Evolutionary conservation across 2,329 filamentous ascomycete species (phyloP), one percentile per base, ranked within the genome.

Genomic region (Phaeoacremonium minimum): DNA sequence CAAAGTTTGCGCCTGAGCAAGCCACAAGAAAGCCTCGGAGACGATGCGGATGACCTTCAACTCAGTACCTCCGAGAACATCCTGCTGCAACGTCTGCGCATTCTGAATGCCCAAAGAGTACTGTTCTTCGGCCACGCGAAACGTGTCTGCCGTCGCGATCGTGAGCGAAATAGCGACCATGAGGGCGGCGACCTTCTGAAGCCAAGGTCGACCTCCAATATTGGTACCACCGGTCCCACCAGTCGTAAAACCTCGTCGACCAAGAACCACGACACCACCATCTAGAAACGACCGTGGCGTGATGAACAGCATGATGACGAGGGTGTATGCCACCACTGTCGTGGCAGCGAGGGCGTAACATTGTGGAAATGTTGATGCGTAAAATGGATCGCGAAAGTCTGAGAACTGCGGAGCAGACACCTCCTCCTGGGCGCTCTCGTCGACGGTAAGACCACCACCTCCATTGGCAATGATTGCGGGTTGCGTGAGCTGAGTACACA

Each of bases 11-110:
- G 95, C 91, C 62, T 98, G 93, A 2, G 93, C 93, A 28, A 98
- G 79, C 91, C 93, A 97, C 18, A 98, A 72, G 58, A 97, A 97
- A 1, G 93, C 90, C 60, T 95, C 89, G 14, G 91, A 97, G 46
- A 98, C 88, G 48, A 97, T 80, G 46, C 90, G 84, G 41, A 94
- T 91, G 41, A 94, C 78, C 48, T 93, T 88, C 46, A 98, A 83
- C 58, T 95, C 86, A 43, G 84, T 77, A 37, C 89, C 87, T 40
- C 83, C 83, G 46, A 95, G 80, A 13, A 98, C 91, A 52, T 85
- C 72, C 32, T 79, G 69, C 44, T 93, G 87, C 49, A 98, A 64
- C 34, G 75, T 71, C 48, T 73, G 71, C 15, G 87, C 89, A 55
- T 96, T 88, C 65, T 89, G 87, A 50, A 80, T 83, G 19, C 89